phyloP scores from a whole-genome alignment of 306 rosid species.

The Lotus japonicus region DNA sequence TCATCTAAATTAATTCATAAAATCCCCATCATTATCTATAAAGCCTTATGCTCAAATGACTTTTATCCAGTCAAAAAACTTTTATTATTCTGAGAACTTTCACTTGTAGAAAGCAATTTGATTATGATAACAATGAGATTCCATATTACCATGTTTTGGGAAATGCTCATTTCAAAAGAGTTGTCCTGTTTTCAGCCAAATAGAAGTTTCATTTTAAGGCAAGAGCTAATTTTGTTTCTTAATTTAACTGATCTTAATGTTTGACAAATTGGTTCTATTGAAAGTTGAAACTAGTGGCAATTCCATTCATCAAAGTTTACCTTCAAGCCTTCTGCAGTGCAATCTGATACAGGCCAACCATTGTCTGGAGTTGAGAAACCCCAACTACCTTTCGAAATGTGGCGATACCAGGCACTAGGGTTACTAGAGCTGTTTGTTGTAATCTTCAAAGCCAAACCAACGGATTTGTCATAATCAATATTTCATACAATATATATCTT shows the following conservation, averaged over 20 bases:
- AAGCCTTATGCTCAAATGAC: too few relatives aligned
- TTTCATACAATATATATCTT: too few relatives aligned
- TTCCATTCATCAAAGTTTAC: slow-evolving; percentile 11
- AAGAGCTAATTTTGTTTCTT: background rate
- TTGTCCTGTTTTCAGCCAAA: too few relatives aligned
- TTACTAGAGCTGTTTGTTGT: slow-evolving; percentile 33
- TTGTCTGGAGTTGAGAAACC: slow-evolving; percentile 69
- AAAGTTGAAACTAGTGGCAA: background rate
- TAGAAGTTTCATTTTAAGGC: too few relatives aligned
- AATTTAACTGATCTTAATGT: background rate
- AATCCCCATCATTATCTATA: too few relatives aligned
- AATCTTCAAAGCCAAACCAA: slow-evolving; percentile 21
- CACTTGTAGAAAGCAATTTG: background rate
- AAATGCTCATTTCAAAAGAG: too few relatives aligned
- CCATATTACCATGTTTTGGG: too few relatives aligned
- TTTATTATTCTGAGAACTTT: too few relatives aligned
- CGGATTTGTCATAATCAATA: too few relatives aligned
- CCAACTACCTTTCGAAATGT: slow-evolving; percentile 69
- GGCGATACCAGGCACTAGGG: slow-evolving; percentile 53
- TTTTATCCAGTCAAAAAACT: too few relatives aligned
- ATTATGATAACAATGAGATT: background rate
- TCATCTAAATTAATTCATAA: too few relatives aligned
- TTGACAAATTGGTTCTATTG: background rate
- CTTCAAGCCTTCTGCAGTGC: slow-evolving; percentile 74
- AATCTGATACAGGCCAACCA: slow-evolving; percentile 68